Evolutionary conservation across 2,329 filamentous ascomycete species (phyloP), one percentile per base, ranked within the genome.

Genomic region (Paraphoma sp.): DNA sequence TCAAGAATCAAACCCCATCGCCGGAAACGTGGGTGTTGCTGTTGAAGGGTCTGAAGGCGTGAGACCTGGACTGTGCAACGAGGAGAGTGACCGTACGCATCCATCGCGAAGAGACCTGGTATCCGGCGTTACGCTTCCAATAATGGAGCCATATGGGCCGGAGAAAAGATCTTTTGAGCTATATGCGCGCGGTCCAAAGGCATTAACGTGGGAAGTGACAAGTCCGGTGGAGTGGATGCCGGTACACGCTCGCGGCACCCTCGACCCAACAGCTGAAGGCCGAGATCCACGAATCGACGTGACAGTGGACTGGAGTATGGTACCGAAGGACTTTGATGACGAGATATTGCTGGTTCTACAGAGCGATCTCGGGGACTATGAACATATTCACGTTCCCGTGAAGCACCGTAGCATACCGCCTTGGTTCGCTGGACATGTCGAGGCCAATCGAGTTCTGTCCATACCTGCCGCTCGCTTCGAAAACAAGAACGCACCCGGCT

Each of bases 61-160:
- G 10, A 33, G 49, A 33, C 48, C 53, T 12, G 53, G 53, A 2
- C 41, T 54, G 9, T 31, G 36, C 50, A 87, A 88, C 59, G 87
- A 85, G 1, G 84, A 84, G 0, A 82, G 88, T 6, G 85, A 86
- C 1, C 86, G 87, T 11, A 87, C 88, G 59, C 85, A 87, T 72
- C 79, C 75, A 56, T 87, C 79, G 68, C 86, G 86, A 60, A 64
- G 70, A 14, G 64, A 75, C 5, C 86, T 81, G 7, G 47, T 55
- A 9, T 14, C 40, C 14, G 47, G 53, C n/a, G 28, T 55, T 18
- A 50, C 40, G 18, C 12, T 55, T 18, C 53, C 46, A 1, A 17
- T 7, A n/a, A 50, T 55, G 28, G 33, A 36, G 45, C 45, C 51
- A 5, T 55, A 48, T 45, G 56, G 56, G 2, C 45, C 50, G 3